A percentile compares a stretch with the other conserved stretches of the same genome.
Conservation (phyloP, 768 basidiomycete genomes). For the Cantharellus anzutake region DNA sequence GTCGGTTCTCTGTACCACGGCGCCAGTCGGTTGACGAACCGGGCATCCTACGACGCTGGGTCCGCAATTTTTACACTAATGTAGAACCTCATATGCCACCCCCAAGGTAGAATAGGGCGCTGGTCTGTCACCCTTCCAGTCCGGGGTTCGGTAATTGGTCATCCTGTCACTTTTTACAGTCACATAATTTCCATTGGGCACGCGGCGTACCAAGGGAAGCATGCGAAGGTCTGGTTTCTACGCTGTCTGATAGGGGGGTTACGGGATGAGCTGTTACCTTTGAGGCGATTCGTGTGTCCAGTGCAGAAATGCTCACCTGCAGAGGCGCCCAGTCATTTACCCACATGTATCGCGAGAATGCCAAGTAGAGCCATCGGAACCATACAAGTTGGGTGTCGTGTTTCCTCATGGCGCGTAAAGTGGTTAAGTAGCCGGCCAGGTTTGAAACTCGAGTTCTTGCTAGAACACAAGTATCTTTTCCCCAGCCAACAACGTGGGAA, state of each 20-base stretch:
- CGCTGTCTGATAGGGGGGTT: too few species aligned
- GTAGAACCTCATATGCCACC: neutral
- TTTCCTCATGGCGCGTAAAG: constrained; percentile 46
- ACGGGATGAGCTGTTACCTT: too few species aligned
- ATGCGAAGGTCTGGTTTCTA: too few species aligned
- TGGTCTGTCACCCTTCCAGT: neutral
- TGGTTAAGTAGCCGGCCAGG: constrained; percentile 31
- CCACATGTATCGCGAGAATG: constrained; percentile 83
- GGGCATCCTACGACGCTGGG: neutral
- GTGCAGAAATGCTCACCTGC: too few species aligned
- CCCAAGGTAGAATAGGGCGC: neutral
- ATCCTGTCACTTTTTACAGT: too few species aligned
- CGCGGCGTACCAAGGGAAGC: too few species aligned
- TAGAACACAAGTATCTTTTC: constrained; percentile 13
- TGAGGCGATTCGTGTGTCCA: too few species aligned
- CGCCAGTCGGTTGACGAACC: neutral
- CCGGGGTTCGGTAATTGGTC: too few species aligned
- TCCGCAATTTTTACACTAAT: neutral
- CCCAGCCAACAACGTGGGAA: neutral
- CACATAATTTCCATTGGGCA: too few species aligned
- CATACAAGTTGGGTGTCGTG: constrained; percentile 68
- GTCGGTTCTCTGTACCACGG: neutral
- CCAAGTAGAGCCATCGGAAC: constrained; percentile 76
- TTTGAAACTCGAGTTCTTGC: constrained; percentile 25
- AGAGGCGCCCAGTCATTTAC: constrained; percentile 48